Percentiles rank a stretch among this genome's conserved stretches.
Conservation (phyloP, 305 asterid species). For the Fraxinus ornus region DNA sequence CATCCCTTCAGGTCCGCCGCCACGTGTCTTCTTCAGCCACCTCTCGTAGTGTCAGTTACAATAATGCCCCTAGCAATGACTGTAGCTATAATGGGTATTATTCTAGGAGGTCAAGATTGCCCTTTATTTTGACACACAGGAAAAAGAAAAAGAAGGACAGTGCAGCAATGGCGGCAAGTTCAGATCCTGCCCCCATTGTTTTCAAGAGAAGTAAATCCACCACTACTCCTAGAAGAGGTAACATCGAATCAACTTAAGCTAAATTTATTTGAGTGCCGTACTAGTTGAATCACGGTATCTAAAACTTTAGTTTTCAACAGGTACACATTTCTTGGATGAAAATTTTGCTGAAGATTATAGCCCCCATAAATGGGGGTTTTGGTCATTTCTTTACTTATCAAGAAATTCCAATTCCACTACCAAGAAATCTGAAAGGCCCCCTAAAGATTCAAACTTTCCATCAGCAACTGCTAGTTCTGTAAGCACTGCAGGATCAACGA, state of each 20-base stretch:
- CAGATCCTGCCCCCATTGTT: constrained; percentile 43
- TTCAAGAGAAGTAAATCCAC: constrained; percentile 86
- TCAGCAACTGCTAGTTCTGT: constrained; percentile 35
- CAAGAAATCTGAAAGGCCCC: constrained; percentile 45
- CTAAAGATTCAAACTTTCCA: constrained; percentile 44
- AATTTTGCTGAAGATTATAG: constrained; percentile 41
- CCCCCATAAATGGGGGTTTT: constrained; percentile 57
- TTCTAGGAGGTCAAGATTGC: constrained; percentile 52
- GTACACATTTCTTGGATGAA: constrained; percentile 52
- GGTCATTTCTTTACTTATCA: constrained; percentile 76
- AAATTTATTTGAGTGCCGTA: neutral
- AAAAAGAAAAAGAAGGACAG: constrained; percentile 50
- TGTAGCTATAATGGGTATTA: constrained; percentile 28
- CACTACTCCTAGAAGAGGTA: constrained; percentile 54
- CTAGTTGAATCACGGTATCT: neutral
- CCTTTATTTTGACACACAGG: constrained; percentile 50
- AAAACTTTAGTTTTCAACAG: neutral
- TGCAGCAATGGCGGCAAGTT: constrained; percentile 20
- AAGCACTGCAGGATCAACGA: constrained; percentile 31
- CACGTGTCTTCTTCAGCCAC: constrained; percentile 30
- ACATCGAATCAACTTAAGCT: neutral
- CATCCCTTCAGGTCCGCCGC: constrained; percentile 31
- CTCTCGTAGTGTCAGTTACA: constrained; percentile 22
- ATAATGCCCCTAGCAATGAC: constrained; percentile 17
- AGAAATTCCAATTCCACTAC: constrained; percentile 37